Conservation (phyloP, 139 green algal species). For the Tetraselmis chui region DNA sequence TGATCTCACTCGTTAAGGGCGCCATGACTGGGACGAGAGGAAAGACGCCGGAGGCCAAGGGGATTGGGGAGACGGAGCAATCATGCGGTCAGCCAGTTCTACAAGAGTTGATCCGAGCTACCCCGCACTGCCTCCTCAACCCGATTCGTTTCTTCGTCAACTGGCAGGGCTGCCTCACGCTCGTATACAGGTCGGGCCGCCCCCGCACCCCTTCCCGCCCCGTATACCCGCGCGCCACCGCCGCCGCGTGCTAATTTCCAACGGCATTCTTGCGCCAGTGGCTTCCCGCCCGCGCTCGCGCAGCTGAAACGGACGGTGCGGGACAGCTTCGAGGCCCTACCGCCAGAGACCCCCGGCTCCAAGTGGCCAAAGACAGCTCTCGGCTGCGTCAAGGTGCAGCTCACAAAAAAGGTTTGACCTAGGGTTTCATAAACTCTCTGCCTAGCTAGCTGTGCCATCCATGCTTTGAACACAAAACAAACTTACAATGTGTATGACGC, state of each 20-base stretch:
- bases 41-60: no score
- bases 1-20: no score
- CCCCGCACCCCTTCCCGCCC: neutral
- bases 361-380: slow-evolving; percentile 84
- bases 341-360: slow-evolving; percentile 49
- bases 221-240: neutral
- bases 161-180: slow-evolving; percentile 75
- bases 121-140: slow-evolving; percentile 33
- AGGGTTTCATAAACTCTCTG: no score
- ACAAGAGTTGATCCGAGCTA: neutral
- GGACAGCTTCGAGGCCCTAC: slow-evolving; percentile 20
- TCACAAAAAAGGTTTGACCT: no score
- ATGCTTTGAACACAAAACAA: no score
- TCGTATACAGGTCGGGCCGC: slow-evolving; percentile 53
- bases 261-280: slow-evolving; percentile 22
- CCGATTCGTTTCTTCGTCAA: slow-evolving; percentile 73
- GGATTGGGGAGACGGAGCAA: no score
- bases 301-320: slow-evolving; percentile 49
- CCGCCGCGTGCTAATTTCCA: neutral
- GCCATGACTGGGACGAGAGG: no score
- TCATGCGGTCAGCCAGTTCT: no score
- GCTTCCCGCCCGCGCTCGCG: slow-evolving; percentile 59
- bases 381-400: slow-evolving; percentile 16
- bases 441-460: no score
- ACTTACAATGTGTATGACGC: no score